phyloP scores from a whole-genome alignment of 352 stramenopile species.

The Discostella stelligera region DNA sequence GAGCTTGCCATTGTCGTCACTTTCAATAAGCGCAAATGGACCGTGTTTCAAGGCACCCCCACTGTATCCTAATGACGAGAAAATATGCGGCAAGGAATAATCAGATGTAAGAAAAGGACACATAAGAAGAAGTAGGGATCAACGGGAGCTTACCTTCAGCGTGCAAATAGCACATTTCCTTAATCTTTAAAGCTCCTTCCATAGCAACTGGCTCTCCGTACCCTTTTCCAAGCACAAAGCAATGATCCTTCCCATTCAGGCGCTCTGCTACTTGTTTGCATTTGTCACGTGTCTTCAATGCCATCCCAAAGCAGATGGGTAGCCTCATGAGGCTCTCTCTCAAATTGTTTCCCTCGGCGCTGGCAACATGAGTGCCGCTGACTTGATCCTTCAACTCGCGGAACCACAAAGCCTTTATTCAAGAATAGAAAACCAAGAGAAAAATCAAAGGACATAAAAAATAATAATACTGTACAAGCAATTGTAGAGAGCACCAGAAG shows the following conservation, averaged over 20 bases:
- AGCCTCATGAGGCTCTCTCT: conserved; percentile 93
- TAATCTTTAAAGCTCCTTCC: conserved; percentile 97
- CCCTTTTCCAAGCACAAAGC: conserved; percentile 92
- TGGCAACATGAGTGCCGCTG: conserved; percentile 83
- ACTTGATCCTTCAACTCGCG: conserved; percentile 81
- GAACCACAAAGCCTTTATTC: conserved; percentile 77
- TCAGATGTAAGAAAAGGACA: background rate
- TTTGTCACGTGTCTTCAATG: conserved; percentile 88
- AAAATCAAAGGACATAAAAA: no score
- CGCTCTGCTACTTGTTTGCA: conserved; percentile 87
- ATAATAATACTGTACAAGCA: no score
- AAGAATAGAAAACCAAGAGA: no score
- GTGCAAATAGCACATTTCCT: conserved; percentile 98
- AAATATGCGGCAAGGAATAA: background rate
- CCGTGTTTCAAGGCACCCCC: conserved; percentile 96
- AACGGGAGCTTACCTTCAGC: conserved; percentile 81
- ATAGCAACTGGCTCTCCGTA: conserved; percentile 93
- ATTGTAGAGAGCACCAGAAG: no score
- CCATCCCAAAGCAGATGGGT: conserved; percentile 95
- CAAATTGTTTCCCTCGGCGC: conserved; percentile 86
- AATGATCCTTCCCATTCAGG: conserved; percentile 88
- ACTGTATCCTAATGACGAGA: conserved; percentile 84
- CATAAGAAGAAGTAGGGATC: background rate
- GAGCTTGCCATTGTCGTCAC: conserved; percentile 87
- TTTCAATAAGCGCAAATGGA: conserved; percentile 96